A percentile compares a stretch with the other conserved stretches of the same genome.
Conservation (phyloP, 352 stramenopile species). For the Paralagenidium karlingii region DNA sequence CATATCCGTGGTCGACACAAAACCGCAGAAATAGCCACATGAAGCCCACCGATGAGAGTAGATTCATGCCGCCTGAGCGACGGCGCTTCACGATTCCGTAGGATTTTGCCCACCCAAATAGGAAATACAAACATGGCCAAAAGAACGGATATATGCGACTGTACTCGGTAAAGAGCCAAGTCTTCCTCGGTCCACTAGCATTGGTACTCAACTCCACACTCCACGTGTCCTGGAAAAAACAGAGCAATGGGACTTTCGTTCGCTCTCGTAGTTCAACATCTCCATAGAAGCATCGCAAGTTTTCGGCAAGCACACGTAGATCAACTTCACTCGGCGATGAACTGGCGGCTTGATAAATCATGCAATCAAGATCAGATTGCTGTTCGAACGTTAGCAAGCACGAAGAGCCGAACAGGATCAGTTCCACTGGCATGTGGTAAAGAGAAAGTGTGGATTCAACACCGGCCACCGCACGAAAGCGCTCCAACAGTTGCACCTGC, state of each 20-base stretch:
- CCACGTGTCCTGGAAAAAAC: constrained; percentile 52
- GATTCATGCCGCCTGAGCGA: constrained; percentile 25
- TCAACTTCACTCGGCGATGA: constrained; percentile 13
- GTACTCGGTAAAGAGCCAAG: constrained; percentile 49
- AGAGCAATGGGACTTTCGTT: constrained; percentile 46
- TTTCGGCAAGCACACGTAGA: constrained; percentile 15
- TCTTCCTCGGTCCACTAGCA: constrained; percentile 56
- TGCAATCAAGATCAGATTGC: constrained; percentile 62
- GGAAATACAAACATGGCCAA: constrained; percentile 55
- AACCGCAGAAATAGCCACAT: constrained; percentile 67
- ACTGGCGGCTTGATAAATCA: constrained; percentile 10
- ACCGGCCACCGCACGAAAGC: constrained; percentile 32
- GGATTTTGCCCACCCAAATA: constrained; percentile 67
- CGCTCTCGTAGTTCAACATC: constrained; percentile 28
- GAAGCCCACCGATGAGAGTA: constrained; percentile 53
- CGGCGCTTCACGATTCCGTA: constrained; percentile 46
- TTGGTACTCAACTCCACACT: constrained; percentile 43
- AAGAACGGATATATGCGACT: constrained; percentile 57
- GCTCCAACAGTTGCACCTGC: constrained; percentile 47
- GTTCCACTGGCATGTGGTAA: constrained; percentile 20
- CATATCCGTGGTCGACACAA: constrained; percentile 32
- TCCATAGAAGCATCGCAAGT: constrained; percentile 5
- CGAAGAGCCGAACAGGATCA: constrained; percentile 60
- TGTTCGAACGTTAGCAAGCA: constrained; percentile 61
- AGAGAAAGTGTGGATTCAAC: constrained; percentile 21